phyloP scores from a whole-genome alignment of 495 filamentous ascomycete species.

The Penicillium canariense region DNA sequence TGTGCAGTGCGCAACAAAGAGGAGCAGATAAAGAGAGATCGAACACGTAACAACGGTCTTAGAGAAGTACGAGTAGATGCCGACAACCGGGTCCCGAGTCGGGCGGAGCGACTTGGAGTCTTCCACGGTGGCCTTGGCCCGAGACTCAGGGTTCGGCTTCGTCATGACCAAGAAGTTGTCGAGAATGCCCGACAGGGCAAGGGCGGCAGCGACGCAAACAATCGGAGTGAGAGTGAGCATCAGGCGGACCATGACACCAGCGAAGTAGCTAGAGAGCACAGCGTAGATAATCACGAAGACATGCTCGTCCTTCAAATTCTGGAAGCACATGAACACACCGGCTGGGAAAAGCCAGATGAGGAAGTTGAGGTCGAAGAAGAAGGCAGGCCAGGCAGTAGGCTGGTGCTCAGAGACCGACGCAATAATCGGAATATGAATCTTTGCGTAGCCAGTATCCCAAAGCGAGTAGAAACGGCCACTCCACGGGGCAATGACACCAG shows the following conservation, averaged over 20 bases:
- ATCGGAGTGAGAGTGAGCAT: constrained; percentile 98
- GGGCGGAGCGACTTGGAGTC: constrained; percentile 62
- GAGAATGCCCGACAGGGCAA: constrained; percentile 83
- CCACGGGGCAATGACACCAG: constrained; percentile 95
- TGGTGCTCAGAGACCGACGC: constrained; percentile 99
- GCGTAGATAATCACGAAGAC: constrained; percentile 98
- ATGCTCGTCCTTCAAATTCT: constrained; percentile 89
- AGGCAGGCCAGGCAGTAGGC: constrained; percentile 99
- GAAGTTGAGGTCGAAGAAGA: constrained; percentile 98
- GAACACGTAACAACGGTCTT: constrained; percentile 70
- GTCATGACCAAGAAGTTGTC: constrained; percentile 74
- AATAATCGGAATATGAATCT: constrained; percentile 99
- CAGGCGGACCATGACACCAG: constrained; percentile 97
- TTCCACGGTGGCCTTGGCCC: constrained; percentile 46
- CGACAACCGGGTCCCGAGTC: constrained; percentile 69
- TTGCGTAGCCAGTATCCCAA: constrained; percentile 98
- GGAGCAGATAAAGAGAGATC: constrained; percentile 74
- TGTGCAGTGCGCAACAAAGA: constrained; percentile 97
- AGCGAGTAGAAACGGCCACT: constrained; percentile 98
- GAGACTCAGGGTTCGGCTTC: constrained; percentile 47
- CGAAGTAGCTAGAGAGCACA: constrained; percentile 94
- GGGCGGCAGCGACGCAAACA: constrained; percentile 90
- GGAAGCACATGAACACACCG: constrained; percentile 98
- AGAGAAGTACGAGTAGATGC: constrained; percentile 78
- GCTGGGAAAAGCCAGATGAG: constrained; percentile 99